These are phyloP conservation scores for Trametes sp. DNA, from an alignment of 1,284 basidiomycete species.

Conservation along the genomic window DNA sequence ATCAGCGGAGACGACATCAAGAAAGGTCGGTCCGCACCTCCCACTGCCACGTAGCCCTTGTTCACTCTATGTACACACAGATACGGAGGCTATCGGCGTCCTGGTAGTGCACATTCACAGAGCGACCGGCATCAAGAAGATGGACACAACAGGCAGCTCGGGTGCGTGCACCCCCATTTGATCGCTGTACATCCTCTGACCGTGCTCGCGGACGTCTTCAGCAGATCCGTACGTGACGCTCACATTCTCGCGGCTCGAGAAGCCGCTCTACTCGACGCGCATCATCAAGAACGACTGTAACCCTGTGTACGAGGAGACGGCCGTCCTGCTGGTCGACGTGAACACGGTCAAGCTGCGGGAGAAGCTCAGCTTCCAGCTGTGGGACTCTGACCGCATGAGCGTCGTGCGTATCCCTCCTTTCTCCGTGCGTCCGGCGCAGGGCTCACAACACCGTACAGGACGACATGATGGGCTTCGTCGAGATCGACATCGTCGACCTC, in stretches of 20 bases:
- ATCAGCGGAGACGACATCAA: conserved; percentile 66
- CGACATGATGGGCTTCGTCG: conserved; percentile 46
- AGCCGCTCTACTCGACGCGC: conserved; percentile 76
- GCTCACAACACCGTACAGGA: conserved; percentile 35
- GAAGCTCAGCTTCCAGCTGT: conserved; percentile 72
- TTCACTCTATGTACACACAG: conserved; percentile 41
- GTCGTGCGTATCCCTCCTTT: conserved; percentile 42
- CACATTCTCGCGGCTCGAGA: conserved; percentile 53
- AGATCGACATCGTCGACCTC: conserved; percentile 43
- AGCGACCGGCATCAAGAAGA: conserved; percentile 67
- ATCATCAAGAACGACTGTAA: conserved; percentile 72
- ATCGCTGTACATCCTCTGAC: not conserved
- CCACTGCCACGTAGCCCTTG: not conserved
- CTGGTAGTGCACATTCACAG: conserved; percentile 74
- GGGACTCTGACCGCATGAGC: conserved; percentile 73
- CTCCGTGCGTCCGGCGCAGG: not conserved
- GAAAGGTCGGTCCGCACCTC: conserved; percentile 36
- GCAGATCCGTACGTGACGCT: conserved; percentile 49
- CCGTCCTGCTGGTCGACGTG: conserved; percentile 71
- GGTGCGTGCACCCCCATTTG: conserved; percentile 51
- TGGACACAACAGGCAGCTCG: conserved; percentile 66
- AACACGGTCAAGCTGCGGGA: conserved; percentile 78
- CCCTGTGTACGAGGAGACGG: conserved; percentile 83
- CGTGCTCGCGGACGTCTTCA: conserved; percentile 13
- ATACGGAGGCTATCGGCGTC: conserved; percentile 74